Evolutionary conservation across 176 grass and related monocot species (phyloP).

Genomic region (Bonia amplexicaulis): DNA sequence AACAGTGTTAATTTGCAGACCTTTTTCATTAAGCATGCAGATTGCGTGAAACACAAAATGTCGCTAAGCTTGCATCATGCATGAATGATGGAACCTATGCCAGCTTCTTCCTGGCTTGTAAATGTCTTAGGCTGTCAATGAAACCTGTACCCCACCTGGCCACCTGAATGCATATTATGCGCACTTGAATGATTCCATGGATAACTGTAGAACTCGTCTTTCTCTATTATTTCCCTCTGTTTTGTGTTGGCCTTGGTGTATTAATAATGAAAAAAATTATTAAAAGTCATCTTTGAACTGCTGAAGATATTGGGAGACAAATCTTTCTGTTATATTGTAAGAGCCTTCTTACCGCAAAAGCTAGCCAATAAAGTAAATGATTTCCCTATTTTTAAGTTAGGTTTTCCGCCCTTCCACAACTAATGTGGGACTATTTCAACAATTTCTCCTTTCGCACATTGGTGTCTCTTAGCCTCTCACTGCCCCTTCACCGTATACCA

Average conservation of each 20-base stretch:
- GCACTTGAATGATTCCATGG: background rate
- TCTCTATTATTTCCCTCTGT: background rate
- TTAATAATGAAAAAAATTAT: background rate
- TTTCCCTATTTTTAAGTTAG: too few species aligned
- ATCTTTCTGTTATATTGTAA: background rate
- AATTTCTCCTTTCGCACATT: too few species aligned
- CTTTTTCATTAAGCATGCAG: background rate
- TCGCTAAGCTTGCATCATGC: background rate
- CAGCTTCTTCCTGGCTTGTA: background rate
- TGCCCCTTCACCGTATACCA: too few species aligned
- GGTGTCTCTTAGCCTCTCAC: too few species aligned
- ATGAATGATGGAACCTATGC: background rate
- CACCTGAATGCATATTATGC: background rate
- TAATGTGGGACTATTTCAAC: too few species aligned
- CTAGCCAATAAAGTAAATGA: too few species aligned
- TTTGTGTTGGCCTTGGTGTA: background rate
- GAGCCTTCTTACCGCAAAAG: too few species aligned
- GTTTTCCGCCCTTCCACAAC: accelerated
- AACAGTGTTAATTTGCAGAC: background rate
- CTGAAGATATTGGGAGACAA: background rate
- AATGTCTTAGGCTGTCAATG: background rate
- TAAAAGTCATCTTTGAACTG: background rate
- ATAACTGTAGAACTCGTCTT: background rate
- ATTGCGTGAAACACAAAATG: background rate
- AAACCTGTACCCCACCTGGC: background rate